A percentile compares a stretch with the other conserved stretches of the same genome.
These are phyloP conservation scores for Debaryomyces robertsiae DNA, from an alignment of 1,139 yeast species.

Conservation along the genomic window DNA sequence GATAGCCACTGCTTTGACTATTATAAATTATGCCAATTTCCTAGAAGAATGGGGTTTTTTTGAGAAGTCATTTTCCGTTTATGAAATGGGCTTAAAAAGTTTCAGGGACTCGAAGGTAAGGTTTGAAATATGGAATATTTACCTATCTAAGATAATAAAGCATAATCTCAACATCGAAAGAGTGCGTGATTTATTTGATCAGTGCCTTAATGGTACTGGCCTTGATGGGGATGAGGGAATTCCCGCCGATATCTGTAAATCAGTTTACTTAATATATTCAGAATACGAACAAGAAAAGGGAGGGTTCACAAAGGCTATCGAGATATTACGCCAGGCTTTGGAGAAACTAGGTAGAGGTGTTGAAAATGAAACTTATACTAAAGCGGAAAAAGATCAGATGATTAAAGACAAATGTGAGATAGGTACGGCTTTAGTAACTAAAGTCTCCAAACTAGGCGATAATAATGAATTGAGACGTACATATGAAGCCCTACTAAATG, in stretches of 20 bases:
- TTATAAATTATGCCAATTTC: slow-evolving; percentile 68
- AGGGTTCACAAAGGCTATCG: slow-evolving; percentile 29
- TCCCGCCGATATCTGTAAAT: slow-evolving; percentile 48
- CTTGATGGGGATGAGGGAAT: slow-evolving; percentile 25
- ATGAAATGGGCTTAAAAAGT: slow-evolving; percentile 63
- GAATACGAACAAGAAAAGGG: slow-evolving; percentile 54
- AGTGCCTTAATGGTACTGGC: slow-evolving; percentile 36
- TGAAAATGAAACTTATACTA: slow-evolving; percentile 1
- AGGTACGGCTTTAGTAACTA: slow-evolving; percentile 19
- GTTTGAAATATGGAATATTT: slow-evolving; percentile 74
- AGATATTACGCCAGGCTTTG: slow-evolving; percentile 26
- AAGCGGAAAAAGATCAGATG: slow-evolving; percentile 17
- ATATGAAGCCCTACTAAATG: slow-evolving; percentile 21
- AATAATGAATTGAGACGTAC: slow-evolving; percentile 18
- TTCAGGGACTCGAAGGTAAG: slow-evolving; percentile 61
- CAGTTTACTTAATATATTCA: slow-evolving; percentile 59
- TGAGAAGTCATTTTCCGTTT: slow-evolving; percentile 61
- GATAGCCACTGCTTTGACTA: slow-evolving; percentile 68
- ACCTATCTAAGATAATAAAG: slow-evolving; percentile 55
- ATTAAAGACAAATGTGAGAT: slow-evolving; percentile 27
- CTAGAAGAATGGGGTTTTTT: slow-evolving; percentile 51
- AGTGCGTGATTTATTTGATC: slow-evolving; percentile 74
- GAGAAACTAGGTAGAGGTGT: slow-evolving; percentile 9
- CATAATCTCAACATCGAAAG: slow-evolving; percentile 47
- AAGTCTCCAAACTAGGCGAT: slow-evolving; percentile 18